phyloP scores from a whole-genome alignment of 2,329 filamentous ascomycete genomes.

The Apiospora rasikravindrae region DNA sequence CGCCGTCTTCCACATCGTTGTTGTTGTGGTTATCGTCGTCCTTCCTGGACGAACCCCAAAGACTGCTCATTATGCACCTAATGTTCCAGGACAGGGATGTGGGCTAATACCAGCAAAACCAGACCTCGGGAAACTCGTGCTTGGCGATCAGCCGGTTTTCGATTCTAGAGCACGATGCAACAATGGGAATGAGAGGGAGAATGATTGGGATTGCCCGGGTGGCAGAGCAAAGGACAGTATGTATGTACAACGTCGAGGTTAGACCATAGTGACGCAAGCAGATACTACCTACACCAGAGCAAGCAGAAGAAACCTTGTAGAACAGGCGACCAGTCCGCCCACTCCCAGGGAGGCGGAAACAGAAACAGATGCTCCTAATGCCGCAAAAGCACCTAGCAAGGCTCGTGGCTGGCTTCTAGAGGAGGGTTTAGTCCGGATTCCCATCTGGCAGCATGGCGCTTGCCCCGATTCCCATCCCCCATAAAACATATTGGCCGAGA shows the following conservation, averaged over 20 bases:
- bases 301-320: background rate
- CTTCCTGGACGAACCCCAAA: constrained; percentile 35
- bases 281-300: background rate
- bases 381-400: background rate
- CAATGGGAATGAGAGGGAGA: background rate
- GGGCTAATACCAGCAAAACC: background rate
- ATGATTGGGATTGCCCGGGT: background rate
- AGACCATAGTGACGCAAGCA: constrained; percentile 13
- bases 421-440: constrained; percentile 1
- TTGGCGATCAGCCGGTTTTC: background rate
- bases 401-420: background rate
- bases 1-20: constrained; percentile 21
- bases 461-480: background rate
- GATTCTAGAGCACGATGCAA: background rate
- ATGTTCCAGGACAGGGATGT: background rate
- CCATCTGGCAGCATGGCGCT: background rate
- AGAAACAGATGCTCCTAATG: background rate
- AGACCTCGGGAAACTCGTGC: background rate
- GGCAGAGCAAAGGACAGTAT: background rate
- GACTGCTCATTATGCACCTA: constrained; percentile 33
- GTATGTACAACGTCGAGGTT: constrained; percentile 4
- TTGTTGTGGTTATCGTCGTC: constrained; percentile 27
- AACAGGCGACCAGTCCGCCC: background rate
- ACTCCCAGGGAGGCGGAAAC: background rate
- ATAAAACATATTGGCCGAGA: background rate